phyloP scores from a whole-genome alignment of 2,329 filamentous ascomycete genomes.

The Calonectria montana region DNA sequence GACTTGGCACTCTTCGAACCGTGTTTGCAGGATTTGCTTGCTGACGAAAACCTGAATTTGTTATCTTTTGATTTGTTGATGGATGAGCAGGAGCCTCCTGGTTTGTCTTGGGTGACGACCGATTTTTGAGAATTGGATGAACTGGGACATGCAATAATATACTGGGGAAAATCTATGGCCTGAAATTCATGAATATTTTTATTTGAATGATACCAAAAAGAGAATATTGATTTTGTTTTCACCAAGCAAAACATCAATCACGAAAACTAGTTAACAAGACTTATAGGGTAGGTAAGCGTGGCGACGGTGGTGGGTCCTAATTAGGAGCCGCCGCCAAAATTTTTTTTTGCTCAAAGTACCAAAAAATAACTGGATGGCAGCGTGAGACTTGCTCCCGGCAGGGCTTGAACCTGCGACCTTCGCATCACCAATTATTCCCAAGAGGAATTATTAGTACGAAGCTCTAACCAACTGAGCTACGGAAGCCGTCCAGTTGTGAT shows the following conservation, averaged over 20 bases:
- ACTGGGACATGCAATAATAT: too few species aligned
- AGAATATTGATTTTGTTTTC: too few species aligned
- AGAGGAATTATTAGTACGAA: constrained; percentile 46
- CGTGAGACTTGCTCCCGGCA: constrained; percentile 44
- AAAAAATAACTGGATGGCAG: constrained; percentile 35
- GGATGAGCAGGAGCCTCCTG: not conserved
- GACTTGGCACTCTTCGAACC: not conserved
- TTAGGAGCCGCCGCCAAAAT: not conserved
- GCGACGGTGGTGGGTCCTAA: not conserved
- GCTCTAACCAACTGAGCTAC: constrained; percentile 50
- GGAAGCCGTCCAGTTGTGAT: constrained; percentile 42
- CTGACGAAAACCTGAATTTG: not conserved
- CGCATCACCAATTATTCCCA: constrained; percentile 41
- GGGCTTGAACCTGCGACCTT: constrained; percentile 49
- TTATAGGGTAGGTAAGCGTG: not conserved
- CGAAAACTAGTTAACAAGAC: not conserved
- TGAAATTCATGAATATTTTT: too few species aligned
- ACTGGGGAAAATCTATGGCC: too few species aligned
- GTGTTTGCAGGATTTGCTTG: not conserved
- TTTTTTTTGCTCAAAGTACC: not conserved
- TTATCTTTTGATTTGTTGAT: not conserved
- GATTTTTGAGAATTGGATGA: not conserved
- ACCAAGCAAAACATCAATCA: too few species aligned
- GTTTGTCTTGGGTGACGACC: not conserved
- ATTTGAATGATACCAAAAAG: too few species aligned